Evolutionary conservation across 1,139 yeast genomes (phyloP), one percentile per base, ranked within the genome.

Genomic region (Zygosaccharomyces pseudobailii): DNA sequence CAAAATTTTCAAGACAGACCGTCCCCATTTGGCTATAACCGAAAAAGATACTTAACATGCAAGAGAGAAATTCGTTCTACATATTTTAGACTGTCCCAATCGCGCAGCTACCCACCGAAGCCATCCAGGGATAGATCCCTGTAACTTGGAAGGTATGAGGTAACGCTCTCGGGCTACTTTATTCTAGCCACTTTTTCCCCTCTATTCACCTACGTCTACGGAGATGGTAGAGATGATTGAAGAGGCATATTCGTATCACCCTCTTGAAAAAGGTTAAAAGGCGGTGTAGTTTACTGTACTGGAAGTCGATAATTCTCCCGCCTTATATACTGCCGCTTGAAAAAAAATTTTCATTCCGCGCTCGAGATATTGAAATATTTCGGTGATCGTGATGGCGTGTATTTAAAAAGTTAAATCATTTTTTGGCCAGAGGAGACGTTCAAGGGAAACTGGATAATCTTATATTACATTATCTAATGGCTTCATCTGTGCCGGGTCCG

Each of bases 401-500:
- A n/a, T 30, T 4, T 13, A 13, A 13, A 13, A 13, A 13, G 17
- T 13, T 1, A 13, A 13, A 13, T 13, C 17, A 13, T 1, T 13
- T 13, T 13, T 1, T 13, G 17, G 17, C 2, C 17, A 13, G 17
- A 13, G 2, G 2, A 13, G 17, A 13, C 17, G 17, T 2, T 13
- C 17, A 1, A 13, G 17, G 2, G 2, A 13, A 13, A 2, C 17
- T 13, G 2, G 17, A 13, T 13, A 13, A 13, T 13, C 1, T 13
- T 2, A 13, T 13, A 13, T 13, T 13, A 2, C 17, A 31, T 4
- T 21, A 19, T 10, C 21, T 10, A 20, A 88, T 88, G 97, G 95
- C 97, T 2, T 86, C 95, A 13, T 81, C 96, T 5, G 78, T 88
- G 39, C 81, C 89, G 6, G 97, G 97, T 13, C 80, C 85, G 9